Percentiles rank a stretch among this genome's conserved stretches.
Evolutionary conservation across 116 monocot species (phyloP).

Genomic region (Cymodocea nodosa): DNA sequence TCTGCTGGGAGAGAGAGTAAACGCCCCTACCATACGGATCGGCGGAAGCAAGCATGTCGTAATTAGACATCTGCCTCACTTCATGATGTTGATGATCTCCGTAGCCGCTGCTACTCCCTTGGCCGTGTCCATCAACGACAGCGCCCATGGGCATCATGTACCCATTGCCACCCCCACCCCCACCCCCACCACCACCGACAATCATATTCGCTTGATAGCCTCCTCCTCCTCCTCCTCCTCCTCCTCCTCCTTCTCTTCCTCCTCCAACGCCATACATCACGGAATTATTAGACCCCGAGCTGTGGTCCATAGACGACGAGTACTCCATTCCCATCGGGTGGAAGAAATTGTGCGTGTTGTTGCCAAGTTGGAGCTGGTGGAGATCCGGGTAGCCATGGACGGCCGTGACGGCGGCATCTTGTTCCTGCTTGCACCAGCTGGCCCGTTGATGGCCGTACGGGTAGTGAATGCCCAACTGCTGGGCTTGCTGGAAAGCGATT

Average conservation of each 20-base stretch:
- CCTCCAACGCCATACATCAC: slow-evolving; percentile 25
- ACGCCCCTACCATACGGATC: slow-evolving; percentile 28
- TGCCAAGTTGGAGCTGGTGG: slow-evolving; percentile 39
- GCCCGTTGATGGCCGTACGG: slow-evolving; percentile 22
- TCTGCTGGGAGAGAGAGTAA: slow-evolving; percentile 31
- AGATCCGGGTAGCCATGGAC: slow-evolving; percentile 48
- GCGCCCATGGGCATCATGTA: slow-evolving; percentile 35
- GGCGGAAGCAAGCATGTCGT: slow-evolving; percentile 16
- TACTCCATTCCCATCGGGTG: slow-evolving; percentile 34
- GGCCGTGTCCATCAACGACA: slow-evolving; percentile 21
- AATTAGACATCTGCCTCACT: slow-evolving; percentile 25
- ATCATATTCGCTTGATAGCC: slow-evolving; percentile 4
- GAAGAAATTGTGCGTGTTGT: slow-evolving; percentile 52
- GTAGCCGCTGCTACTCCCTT: slow-evolving; percentile 15
- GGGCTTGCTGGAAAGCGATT: slow-evolving; percentile 61
- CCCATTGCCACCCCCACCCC: slow-evolving; percentile 9
- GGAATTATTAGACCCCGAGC: slow-evolving; percentile 46
- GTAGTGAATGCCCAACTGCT: slow-evolving; percentile 22
- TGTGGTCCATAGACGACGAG: slow-evolving; percentile 28
- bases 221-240: neutral
- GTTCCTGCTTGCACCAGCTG: slow-evolving; percentile 77
- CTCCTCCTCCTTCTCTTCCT: slow-evolving; percentile 15
- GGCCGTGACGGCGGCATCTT: slow-evolving; percentile 20
- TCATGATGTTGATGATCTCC: slow-evolving; percentile 11
- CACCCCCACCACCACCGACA: neutral